Evolutionary conservation across 208 protist species (phyloP), one percentile per base, ranked within the genome.

Genomic region (Wallacemonas sp.): DNA sequence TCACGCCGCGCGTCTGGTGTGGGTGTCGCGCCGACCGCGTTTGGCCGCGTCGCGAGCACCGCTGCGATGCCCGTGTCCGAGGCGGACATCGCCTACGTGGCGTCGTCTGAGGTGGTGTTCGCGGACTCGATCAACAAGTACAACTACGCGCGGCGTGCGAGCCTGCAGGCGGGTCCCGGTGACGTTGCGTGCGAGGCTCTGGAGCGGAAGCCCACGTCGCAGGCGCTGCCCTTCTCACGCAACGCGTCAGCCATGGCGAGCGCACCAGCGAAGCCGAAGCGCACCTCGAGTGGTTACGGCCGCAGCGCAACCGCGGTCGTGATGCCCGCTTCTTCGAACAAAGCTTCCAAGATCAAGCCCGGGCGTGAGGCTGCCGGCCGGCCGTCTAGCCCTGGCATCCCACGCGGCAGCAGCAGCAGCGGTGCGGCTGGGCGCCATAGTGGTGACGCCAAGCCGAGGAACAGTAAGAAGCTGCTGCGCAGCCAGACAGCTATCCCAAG

Each of bases 31-130:
- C 41, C 23, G 46, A 41, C 24, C 58, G 68, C 26, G 21, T 70
- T 70, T 58, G 58, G 61, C 6, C 78, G 83, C 46, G 70, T 76
- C 32, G 60, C 78, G 29, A 79, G 74, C 26, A 52, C 69, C 12
- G 52, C 77, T 4, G 78, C 85, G 19, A 65, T 90, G 56, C 80
- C 84, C 0, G 80, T 81, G 3, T 80, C 81, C 6, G 84, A 85
- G 9, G 72, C 46, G 47, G 84, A 90, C 44, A 61, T 90, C 29
- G 49, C 61, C 17, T 84, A 78, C 68, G 84, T 80, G 38, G 81
- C 80, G 30, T 78, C 48, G 68, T 79, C 78, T 21, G 78, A 80
- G 47, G 64, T 90, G 2, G 75, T 68, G 14, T 72, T 76, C 48
- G 68, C 72, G n/a, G 72, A 76, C 24, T 77, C 80, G 1, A 68